Percentiles rank a stretch among this genome's conserved stretches.
These are phyloP conservation scores for Colletotrichum siamense DNA, from an alignment of 2,329 filamentous ascomycete species.

Conservation along the genomic window DNA sequence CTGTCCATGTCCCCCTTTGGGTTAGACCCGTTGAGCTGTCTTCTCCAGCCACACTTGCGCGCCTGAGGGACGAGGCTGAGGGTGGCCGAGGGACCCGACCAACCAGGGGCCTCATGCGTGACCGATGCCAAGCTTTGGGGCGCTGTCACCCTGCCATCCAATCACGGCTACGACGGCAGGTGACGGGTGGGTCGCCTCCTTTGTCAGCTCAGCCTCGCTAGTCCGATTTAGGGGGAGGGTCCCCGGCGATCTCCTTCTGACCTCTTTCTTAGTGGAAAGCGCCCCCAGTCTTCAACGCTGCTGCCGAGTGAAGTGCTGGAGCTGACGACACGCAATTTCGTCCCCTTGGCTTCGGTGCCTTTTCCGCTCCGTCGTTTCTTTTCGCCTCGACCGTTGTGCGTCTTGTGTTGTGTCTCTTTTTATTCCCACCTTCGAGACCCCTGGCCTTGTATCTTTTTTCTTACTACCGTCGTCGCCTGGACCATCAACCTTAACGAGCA, in stretches of 20 bases:
- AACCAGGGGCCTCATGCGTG: not conserved
- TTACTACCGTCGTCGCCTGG: not conserved
- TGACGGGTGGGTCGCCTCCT: not conserved
- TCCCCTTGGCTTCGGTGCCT: conserved; percentile 13
- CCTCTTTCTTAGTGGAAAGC: not conserved
- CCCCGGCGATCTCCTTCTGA: conserved; percentile 6
- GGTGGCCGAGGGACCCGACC: not conserved
- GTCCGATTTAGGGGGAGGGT: conserved; percentile 18
- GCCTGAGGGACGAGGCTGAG: conserved; percentile 3
- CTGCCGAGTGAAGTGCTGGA: not conserved
- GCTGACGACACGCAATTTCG: conserved; percentile 22
- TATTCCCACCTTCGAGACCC: not conserved
- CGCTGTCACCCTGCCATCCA: not conserved
- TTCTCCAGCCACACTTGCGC: not conserved
- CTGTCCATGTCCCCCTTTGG: not conserved
- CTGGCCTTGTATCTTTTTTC: not conserved
- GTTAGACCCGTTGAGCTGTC: not conserved
- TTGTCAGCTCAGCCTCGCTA: conserved; percentile 23
- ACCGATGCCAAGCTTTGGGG: conserved; percentile 18
- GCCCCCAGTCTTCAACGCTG: conserved; percentile 8
- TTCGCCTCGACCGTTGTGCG: not conserved
- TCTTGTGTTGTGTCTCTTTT: not conserved
- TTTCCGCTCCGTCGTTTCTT: not conserved
- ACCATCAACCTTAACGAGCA: not conserved
- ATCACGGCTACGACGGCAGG: conserved; percentile 15